A percentile compares a stretch with the other conserved stretches of the same genome.
phyloP scores from a whole-genome alignment of 805 yeast genomes.

The Kazachstania psychrophila region DNA sequence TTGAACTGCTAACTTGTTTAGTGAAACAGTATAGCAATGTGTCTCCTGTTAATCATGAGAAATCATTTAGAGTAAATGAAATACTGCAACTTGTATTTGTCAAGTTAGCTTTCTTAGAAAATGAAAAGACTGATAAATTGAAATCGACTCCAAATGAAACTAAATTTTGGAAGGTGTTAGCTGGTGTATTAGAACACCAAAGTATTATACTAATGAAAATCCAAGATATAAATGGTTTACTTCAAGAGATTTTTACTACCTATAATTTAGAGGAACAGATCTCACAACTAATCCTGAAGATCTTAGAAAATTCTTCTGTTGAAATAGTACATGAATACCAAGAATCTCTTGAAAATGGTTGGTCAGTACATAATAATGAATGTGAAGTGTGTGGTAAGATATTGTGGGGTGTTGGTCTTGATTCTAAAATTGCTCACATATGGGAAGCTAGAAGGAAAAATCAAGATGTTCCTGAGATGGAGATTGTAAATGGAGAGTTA shows the following conservation, averaged over 20 bases:
- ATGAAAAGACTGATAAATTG: slow-evolving; percentile 11
- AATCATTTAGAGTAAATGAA: slow-evolving; percentile 7
- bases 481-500: slow-evolving; percentile 1
- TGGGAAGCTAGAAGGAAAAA: slow-evolving; percentile 45
- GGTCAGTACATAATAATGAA: slow-evolving; percentile 46
- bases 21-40: slow-evolving; percentile 7
- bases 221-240: slow-evolving; percentile 48
- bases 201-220: slow-evolving; percentile 41
- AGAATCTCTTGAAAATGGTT: slow-evolving; percentile 43
- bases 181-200: slow-evolving; percentile 43
- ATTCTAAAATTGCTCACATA: slow-evolving; percentile 38
- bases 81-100: slow-evolving; percentile 17
- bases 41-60: too few species aligned
- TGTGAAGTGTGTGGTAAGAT: slow-evolving; percentile 73
- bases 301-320: slow-evolving; percentile 50
- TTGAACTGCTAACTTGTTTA: slow-evolving; percentile 16
- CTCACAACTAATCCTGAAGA: slow-evolving; percentile 39
- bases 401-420: slow-evolving; percentile 60
- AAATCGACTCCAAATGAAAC: slow-evolving; percentile 10
- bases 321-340: slow-evolving; percentile 38
- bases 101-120: slow-evolving; percentile 14
- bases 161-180: slow-evolving; percentile 48
- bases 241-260: slow-evolving; percentile 55
- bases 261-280: slow-evolving; percentile 56
- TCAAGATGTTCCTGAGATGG: slow-evolving; percentile 9